These are phyloP conservation scores for Ogataea parapolymorpha DNA, from an alignment of 805 yeast species.

Conservation along the genomic window DNA sequence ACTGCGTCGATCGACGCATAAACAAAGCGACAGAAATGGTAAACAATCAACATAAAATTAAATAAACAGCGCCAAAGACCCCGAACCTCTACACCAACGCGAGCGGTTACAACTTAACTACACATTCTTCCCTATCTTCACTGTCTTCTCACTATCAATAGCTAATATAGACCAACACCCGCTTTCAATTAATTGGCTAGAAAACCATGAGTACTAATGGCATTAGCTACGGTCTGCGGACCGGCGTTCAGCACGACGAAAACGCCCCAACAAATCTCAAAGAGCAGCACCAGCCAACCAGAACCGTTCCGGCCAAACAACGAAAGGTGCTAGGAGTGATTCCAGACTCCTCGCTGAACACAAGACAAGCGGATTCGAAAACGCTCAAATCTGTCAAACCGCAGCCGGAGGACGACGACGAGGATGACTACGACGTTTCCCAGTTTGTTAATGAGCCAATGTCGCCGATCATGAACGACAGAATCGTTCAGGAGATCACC, in stretches of 20 bases:
- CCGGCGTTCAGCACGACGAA: slow-evolving; percentile 23
- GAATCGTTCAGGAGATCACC: slow-evolving; percentile 48
- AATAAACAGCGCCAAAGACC: slow-evolving; percentile 6
- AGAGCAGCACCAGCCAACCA: slow-evolving; percentile 1
- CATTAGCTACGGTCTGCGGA: slow-evolving; percentile 11
- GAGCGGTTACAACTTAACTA: slow-evolving; percentile 4
- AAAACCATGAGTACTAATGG: slow-evolving; percentile 17
- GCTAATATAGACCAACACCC: slow-evolving; percentile 9
- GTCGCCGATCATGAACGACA: slow-evolving; percentile 52
- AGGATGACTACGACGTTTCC: slow-evolving; percentile 33
- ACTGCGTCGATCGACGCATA: slow-evolving; percentile 8
- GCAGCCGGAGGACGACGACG: slow-evolving; percentile 25
- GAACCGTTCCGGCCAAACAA: slow-evolving; percentile 3
- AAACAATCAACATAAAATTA: slow-evolving; percentile 17
- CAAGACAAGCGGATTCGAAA: slow-evolving; percentile 7
- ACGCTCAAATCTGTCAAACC: neutral
- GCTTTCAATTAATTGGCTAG: slow-evolving; percentile 21
- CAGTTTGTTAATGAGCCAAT: slow-evolving; percentile 42
- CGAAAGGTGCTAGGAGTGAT: slow-evolving; percentile 30
- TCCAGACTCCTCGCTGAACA: slow-evolving; percentile 27
- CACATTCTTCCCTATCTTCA: slow-evolving; percentile 3
- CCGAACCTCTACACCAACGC: slow-evolving; percentile 4
- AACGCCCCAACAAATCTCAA: slow-evolving; percentile 15
- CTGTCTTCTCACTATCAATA: neutral
- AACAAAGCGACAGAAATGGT: slow-evolving; percentile 13